phyloP scores from a whole-genome alignment of 306 rosid species.

The Lathyrus oleraceus region DNA sequence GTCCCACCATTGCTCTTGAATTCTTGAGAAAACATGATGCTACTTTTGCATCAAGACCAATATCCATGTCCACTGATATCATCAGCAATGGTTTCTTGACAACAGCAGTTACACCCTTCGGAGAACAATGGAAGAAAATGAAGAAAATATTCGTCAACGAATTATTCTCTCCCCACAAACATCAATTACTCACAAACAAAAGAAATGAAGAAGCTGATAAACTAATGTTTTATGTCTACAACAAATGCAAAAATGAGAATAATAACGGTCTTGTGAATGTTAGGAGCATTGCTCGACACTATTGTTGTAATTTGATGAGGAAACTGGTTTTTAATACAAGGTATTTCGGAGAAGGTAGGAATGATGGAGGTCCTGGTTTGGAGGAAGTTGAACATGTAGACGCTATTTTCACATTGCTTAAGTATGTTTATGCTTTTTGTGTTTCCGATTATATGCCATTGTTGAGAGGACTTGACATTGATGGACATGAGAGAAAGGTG shows the following conservation, averaged over 20 bases:
- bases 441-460: constrained; percentile 49
- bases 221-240: constrained; percentile 38
- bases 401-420: constrained; percentile 32
- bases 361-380: constrained; percentile 47
- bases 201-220: constrained; percentile 47
- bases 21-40: constrained; percentile 48
- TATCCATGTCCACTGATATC: constrained; percentile 6
- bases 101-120: constrained; percentile 17
- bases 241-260: neutral
- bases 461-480: constrained; percentile 44
- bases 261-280: constrained; percentile 31
- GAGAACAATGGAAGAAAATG: constrained; percentile 45
- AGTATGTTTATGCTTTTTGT: constrained; percentile 29
- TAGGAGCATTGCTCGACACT: constrained; percentile 34
- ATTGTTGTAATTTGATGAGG: constrained; percentile 35
- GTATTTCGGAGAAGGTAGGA: constrained; percentile 39
- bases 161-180: constrained; percentile 18
- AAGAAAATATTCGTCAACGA: constrained; percentile 22
- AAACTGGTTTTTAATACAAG: constrained; percentile 39
- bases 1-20: constrained; percentile 37
- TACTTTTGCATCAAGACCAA: constrained; percentile 45
- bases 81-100: constrained; percentile 27
- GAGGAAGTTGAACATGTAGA: constrained; percentile 45
- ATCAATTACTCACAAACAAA: constrained; percentile 36
- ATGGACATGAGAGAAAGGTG: constrained; percentile 34